Base-by-base conservation (phyloP, 352 stramenopile species). In the Plasmopara muralis region DNA sequence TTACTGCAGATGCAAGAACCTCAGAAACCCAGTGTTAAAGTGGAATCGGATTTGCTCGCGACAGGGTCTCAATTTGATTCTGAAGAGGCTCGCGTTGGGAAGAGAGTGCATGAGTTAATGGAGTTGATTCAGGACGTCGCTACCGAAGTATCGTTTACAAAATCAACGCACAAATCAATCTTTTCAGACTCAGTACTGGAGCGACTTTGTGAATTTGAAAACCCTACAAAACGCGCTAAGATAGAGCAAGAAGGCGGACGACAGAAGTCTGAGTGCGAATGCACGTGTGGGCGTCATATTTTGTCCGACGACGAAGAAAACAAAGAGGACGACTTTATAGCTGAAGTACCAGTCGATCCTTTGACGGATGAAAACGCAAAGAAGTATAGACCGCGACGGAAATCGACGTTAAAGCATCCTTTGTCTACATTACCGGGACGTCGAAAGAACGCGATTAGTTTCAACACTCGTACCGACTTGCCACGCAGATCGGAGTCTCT, bases 101-200 rank as follows among this genome's bases (percentile, higher is more conserved):
- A 72, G 14, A 69, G 60, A 43, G 62, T 85, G 8, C 73, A 81
- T 20, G 77, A 82, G 7, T 53, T 85, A 25, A 57, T 82, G 25
- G 75, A 83, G 13, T 44, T 88, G 9, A 40, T 83, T 13, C 66
- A 86, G 55, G 77, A 85, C 6, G 41, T 88, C 0, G 71, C 77
- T 2, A 68, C 59, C 0, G 75, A 86, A 31, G 61, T 77, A 0
- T 74, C 68, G 0, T 60, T 85, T 10, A 55, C 78, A 4, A 35
- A 60, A 33, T 42, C 44, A 2, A 65, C 51, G 14, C 35, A 53
- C 13, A 31, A 48, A 44, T 6, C 39, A 9, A 37, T 66, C 3
- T 50, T 74, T 20, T 42, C 65, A 30, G 44, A 66, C 20, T 16
- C 50, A 20, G n/a, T 74, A 15, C 38, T 64, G 1, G 12, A 56